Evolutionary conservation across 805 yeast genomes (phyloP).

Genomic region (Pichia sporocuriosa): DNA sequence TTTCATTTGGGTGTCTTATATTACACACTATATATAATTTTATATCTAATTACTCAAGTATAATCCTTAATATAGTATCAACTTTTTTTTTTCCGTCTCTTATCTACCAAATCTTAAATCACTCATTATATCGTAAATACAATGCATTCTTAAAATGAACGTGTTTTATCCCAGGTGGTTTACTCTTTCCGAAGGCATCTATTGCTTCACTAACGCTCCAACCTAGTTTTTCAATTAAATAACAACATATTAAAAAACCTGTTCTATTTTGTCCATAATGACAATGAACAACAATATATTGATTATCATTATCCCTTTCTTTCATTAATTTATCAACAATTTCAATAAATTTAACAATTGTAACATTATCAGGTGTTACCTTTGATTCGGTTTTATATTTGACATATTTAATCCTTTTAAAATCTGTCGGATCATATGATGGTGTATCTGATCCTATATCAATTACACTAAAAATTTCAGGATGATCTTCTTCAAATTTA

Average conservation of each 20-base stretch:
- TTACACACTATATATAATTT: too few relatives aligned
- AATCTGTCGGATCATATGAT: constrained; percentile 58
- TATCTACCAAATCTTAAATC: not conserved
- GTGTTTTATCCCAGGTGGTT: constrained; percentile 70
- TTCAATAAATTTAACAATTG: constrained; percentile 50
- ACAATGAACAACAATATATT: constrained; percentile 62
- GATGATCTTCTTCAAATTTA: constrained; percentile 42
- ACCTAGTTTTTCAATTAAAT: constrained; percentile 52
- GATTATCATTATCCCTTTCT: constrained; percentile 18
- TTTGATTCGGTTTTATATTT: constrained; percentile 76
- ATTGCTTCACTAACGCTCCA: constrained; percentile 61
- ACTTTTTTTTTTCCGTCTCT: too few relatives aligned
- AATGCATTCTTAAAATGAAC: constrained; percentile 71
- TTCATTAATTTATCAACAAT: constrained; percentile 42
- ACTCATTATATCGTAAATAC: constrained; percentile 51
- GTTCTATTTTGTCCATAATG: constrained; percentile 80
- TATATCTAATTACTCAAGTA: not conserved
- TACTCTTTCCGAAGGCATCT: constrained; percentile 47
- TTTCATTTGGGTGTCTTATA: too few relatives aligned
- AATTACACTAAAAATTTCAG: constrained; percentile 50
- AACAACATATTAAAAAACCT: constrained; percentile 66
- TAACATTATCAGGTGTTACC: constrained; percentile 59
- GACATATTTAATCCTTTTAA: constrained; percentile 48
- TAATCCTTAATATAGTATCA: too few relatives aligned
- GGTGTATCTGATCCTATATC: constrained; percentile 69